phyloP scores from a whole-genome alignment of 768 basidiomycete species.

The Termitomyces sp. region DNA sequence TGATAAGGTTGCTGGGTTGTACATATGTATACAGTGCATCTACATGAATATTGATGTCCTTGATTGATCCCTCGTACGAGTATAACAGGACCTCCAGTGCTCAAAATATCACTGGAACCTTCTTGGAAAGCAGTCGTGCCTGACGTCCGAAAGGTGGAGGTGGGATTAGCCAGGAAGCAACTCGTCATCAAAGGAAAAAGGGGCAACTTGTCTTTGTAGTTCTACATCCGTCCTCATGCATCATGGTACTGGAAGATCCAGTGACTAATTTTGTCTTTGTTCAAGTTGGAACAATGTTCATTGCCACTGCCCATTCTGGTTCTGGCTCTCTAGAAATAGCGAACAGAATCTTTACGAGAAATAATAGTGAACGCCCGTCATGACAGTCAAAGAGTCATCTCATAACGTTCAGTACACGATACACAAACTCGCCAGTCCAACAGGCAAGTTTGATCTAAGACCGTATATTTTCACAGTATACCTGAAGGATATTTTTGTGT shows the following conservation, averaged over 20 bases:
- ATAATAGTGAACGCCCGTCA: not conserved
- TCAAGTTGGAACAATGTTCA: not conserved
- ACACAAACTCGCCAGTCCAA: not conserved
- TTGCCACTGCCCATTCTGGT: not conserved
- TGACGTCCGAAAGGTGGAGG: not conserved
- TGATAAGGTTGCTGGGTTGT: no score
- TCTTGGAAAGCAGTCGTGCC: not conserved
- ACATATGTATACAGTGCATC: no score
- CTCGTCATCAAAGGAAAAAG: not conserved
- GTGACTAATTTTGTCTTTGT: not conserved
- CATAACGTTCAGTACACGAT: not conserved
- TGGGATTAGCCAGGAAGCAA: not conserved
- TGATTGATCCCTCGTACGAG: no score
- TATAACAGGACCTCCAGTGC: no score
- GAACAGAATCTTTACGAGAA: not conserved
- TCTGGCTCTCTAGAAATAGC: not conserved
- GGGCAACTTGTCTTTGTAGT: not conserved
- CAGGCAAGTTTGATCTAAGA: not conserved
- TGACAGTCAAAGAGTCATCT: not conserved
- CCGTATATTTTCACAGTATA: no score
- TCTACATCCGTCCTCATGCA: not conserved
- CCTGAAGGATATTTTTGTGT: not conserved
- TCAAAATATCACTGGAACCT: not conserved
- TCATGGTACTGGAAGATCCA: not conserved
- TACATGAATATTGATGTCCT: no score